Evolutionary conservation across 805 yeast genomes (phyloP).

Genomic region (Sugiyamaella mastotermitis): DNA sequence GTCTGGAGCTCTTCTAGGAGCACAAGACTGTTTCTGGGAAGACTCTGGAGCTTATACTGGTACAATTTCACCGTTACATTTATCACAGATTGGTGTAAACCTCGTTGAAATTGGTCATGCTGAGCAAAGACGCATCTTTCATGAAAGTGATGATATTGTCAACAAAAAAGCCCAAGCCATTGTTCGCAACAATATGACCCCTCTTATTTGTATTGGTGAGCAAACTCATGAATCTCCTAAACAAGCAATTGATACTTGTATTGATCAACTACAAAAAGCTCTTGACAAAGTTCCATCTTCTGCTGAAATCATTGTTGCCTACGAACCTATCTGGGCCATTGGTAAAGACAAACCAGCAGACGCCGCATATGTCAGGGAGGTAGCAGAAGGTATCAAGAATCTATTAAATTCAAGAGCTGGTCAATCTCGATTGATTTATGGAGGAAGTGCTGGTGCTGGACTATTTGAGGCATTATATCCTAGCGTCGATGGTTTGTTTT

Average conservation of each 20-base stretch:
- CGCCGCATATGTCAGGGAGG: conserved; percentile 21
- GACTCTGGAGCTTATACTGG: conserved; percentile 28
- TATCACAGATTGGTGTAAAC: conserved; percentile 21
- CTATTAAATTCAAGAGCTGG: conserved; percentile 11
- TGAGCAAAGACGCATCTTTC: conserved; percentile 24
- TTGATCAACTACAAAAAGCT: conserved; percentile 17
- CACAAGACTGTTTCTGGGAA: conserved; percentile 26
- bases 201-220: conserved; percentile 27
- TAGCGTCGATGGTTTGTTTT: conserved; percentile 24
- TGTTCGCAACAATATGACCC: conserved; percentile 18
- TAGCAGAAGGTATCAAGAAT: conserved; percentile 18
- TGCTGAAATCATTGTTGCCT: conserved; percentile 22
- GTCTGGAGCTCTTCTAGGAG: conserved; percentile 17
- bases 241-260: conserved; percentile 18
- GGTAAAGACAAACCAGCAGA: conserved; percentile 27
- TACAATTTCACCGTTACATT: conserved; percentile 23
- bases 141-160: conserved; percentile 23
- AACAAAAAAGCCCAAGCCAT: conserved; percentile 21
- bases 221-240: conserved; percentile 3
- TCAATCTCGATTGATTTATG: conserved; percentile 22
- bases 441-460: conserved; percentile 27
- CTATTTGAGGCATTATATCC: conserved; percentile 18
- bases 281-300: conserved; percentile 2
- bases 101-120: conserved; percentile 28
- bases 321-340: conserved; percentile 31